Base-by-base conservation (phyloP, 2,329 filamentous ascomycete species). In the Fusarium virguliforme region DNA sequence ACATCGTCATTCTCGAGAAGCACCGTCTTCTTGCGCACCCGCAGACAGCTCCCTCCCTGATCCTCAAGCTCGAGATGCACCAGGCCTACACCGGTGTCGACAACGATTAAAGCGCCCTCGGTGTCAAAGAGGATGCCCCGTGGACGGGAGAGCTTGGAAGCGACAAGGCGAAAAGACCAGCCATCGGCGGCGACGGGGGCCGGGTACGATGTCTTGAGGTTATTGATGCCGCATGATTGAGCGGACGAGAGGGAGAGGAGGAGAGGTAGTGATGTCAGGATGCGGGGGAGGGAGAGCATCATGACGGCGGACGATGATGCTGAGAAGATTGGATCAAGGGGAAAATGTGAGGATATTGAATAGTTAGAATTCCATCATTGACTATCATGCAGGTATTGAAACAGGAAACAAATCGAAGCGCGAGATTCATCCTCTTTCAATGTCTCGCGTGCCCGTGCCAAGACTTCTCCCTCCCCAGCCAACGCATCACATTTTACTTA, bases 61-160 rank as follows among this genome's bases (percentile, higher is more conserved):
- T 86, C 85, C 3, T 81, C 74, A 34, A 87, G 76, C 2, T 75
- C 75, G 46, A 87, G 62, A 30, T 79, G 82, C 15, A 79, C 74
- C 35, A 88, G 79, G 3, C 86, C 85, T 2, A 73, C 75, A 8
- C 82, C 80, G 1, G 78, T 70, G 57, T 86, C 82, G 41, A 87
- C 76, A 15, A 87, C 80, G 3, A 88, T 77, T 13, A 88, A 77
- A 4, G 79, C 82, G 5, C 85, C 85, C 35, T 79, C 77, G 5
- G 65, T 72, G 67, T 88, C 86, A 61, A 87, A 84, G 6, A 82
- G 73, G 55, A 88, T 80, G 51, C 81, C 79, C 12, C 86, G 81
- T 2, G 86, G 86, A 10, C 77, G 79, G 5, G 73, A 79, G 53
- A 86, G 74, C 15, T 80, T 80, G 28, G 79, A 81, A 40, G 81